These are phyloP conservation scores for Penicillium daleae DNA, from an alignment of 495 filamentous ascomycete species.

Conservation along the genomic window DNA sequence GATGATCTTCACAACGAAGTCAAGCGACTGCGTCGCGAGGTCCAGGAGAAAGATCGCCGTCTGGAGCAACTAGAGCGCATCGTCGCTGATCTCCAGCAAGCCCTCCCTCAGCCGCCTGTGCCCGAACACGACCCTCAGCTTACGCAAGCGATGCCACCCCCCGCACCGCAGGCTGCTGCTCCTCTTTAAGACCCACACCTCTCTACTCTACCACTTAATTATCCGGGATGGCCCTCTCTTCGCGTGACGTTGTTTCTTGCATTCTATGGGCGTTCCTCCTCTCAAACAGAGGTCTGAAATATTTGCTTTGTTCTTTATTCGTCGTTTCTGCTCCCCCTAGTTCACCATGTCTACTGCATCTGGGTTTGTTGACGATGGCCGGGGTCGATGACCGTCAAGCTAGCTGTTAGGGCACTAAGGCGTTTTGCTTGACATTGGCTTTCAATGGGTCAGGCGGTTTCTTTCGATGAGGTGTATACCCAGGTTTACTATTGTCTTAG, in stretches of 20 bases:
- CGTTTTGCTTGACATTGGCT: slow-evolving; percentile 29
- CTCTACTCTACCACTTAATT: slow-evolving; percentile 1
- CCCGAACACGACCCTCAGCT: slow-evolving; percentile 25
- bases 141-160: slow-evolving; percentile 21
- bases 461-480: slow-evolving; percentile 27
- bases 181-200: slow-evolving; percentile 16
- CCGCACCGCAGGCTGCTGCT: slow-evolving; percentile 25
- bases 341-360: slow-evolving; percentile 19
- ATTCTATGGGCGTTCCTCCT: slow-evolving; percentile 26
- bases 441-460: slow-evolving; percentile 29
- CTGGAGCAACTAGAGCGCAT: slow-evolving; percentile 50
- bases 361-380: slow-evolving; percentile 16
- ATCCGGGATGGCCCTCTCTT: not conserved
- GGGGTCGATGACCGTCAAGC: not conserved
- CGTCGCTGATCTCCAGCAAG: slow-evolving; percentile 48
- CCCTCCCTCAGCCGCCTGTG: slow-evolving; percentile 39
- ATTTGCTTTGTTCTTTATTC: not conserved
- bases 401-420: slow-evolving; percentile 16
- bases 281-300: slow-evolving; percentile 14
- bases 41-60: slow-evolving; percentile 54
- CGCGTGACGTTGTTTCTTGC: slow-evolving; percentile 15
- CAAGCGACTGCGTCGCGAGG: slow-evolving; percentile 59
- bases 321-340: slow-evolving; percentile 1
- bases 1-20: slow-evolving; percentile 59
- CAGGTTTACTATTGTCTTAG: slow-evolving; percentile 23